Evolutionary conservation across 371 early-diverging fungal species (phyloP).

Genomic region (Funneliformis caledonium): DNA sequence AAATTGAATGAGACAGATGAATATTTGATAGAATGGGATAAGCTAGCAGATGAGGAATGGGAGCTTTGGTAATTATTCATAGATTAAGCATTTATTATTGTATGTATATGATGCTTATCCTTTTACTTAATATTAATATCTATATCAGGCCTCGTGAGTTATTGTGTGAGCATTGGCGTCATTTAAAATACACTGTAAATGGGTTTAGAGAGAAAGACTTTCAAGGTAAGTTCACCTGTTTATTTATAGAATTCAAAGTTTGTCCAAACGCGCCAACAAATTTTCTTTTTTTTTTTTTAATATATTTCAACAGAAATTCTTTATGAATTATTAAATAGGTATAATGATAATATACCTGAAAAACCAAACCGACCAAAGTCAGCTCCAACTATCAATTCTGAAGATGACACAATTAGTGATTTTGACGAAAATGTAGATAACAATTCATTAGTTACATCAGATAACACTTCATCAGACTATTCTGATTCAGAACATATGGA

Average conservation of each 20-base stretch:
- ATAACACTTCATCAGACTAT: too few species aligned
- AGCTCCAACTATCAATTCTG: not conserved
- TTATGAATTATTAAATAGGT: not conserved
- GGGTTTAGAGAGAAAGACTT: not conserved
- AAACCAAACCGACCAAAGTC: not conserved
- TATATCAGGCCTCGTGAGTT: constrained; percentile 7
- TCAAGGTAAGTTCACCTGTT: not conserved
- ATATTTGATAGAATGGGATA: not conserved
- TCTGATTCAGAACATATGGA: too few species aligned
- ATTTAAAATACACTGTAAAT: constrained; percentile 17
- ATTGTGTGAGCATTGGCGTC: constrained; percentile 3
- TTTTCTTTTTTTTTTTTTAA: not conserved
- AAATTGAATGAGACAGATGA: not conserved
- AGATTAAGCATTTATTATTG: not conserved
- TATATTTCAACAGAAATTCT: not conserved
- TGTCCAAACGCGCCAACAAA: not conserved
- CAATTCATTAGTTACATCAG: not conserved
- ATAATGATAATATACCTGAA: not conserved
- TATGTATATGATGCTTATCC: not conserved
- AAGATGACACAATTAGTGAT: not conserved
- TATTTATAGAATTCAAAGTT: not conserved
- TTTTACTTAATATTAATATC: not conserved
- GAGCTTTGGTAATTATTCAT: constrained; percentile 9
- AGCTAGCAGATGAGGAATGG: constrained; percentile 12
- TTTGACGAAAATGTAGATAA: not conserved